Evolutionary conservation across 2,329 filamentous ascomycete species (phyloP).

Genomic region (Cryphonectria parasitica): DNA sequence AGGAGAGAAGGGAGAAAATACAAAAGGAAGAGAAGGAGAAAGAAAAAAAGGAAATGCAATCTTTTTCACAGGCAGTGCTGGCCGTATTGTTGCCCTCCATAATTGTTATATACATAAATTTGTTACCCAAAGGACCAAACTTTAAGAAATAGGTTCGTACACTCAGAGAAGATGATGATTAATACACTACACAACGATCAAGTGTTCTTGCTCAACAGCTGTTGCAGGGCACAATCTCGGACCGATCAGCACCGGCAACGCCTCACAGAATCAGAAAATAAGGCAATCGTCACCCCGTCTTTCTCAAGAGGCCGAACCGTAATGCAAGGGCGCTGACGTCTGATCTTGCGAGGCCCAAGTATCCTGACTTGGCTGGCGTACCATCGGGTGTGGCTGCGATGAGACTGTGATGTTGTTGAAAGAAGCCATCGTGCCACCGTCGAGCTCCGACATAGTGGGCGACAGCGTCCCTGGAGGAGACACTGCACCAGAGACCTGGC

Average conservation of each 20-base stretch:
- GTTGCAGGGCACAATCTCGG: not conserved
- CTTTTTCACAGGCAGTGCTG: not conserved
- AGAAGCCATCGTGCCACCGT: not conserved
- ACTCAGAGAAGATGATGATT: not conserved
- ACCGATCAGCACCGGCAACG: not conserved
- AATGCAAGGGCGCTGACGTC: no score
- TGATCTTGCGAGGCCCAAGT: not conserved
- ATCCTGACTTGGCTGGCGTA: not conserved
- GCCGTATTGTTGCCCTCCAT: not conserved
- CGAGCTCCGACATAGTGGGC: constrained; percentile 7
- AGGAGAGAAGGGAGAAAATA: no score
- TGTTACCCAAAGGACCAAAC: not conserved
- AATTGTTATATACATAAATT: not conserved
- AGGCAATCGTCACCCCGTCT: not conserved
- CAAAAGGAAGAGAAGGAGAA: no score
- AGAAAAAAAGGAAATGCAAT: not conserved
- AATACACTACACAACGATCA: not conserved
- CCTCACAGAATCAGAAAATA: not conserved
- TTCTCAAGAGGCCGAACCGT: not conserved
- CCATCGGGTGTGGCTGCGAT: not conserved
- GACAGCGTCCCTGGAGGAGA: not conserved
- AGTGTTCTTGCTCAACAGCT: not conserved
- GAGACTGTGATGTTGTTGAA: not conserved
- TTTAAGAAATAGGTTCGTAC: not conserved
- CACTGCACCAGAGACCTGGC: not conserved